Conservation (phyloP, 768 basidiomycete genomes). For the Amanita thiersii region DNA sequence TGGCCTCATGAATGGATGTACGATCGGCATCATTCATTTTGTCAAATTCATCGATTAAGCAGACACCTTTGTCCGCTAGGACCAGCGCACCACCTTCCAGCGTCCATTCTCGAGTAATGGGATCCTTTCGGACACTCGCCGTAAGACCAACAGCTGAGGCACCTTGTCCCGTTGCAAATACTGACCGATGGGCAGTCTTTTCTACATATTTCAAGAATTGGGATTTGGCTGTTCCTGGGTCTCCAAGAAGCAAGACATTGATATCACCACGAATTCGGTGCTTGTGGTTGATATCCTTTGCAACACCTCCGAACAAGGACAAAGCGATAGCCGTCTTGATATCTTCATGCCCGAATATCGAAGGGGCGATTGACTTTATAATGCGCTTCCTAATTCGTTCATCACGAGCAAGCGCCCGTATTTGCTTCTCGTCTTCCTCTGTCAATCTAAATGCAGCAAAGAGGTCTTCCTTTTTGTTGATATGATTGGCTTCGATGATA, state of each 20-base stretch:
- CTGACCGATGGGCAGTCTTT: constrained; percentile 95
- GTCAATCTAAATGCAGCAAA: constrained; percentile 98
- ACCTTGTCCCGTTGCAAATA: constrained; percentile 97
- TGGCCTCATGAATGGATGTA: constrained; percentile 98
- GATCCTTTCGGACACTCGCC: constrained; percentile 97
- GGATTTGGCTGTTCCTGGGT: constrained; percentile 98
- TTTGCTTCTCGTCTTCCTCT: constrained; percentile 93
- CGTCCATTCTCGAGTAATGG: constrained; percentile 96
- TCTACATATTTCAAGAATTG: constrained; percentile 99
- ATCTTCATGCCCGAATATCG: constrained; percentile 98
- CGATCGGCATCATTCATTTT: constrained; percentile 99
- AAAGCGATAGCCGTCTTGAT: constrained; percentile 97
- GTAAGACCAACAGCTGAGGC: constrained; percentile 98
- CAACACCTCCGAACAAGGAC: constrained; percentile 88
- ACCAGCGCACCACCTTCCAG: constrained; percentile 97
- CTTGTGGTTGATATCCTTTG: constrained; percentile 96
- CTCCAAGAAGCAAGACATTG: constrained; percentile 91
- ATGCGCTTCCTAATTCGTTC: constrained; percentile 96
- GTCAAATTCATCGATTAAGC: constrained; percentile 98
- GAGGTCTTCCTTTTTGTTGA: constrained; percentile 98
- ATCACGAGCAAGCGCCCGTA: constrained; percentile 79
- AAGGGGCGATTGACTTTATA: constrained; percentile 97
- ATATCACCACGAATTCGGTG: constrained; percentile 96
- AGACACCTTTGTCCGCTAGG: constrained; percentile 96
- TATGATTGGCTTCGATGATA: constrained; percentile 94